phyloP scores from a whole-genome alignment of 352 stramenopile species.

The Blastocystis hominis region DNA sequence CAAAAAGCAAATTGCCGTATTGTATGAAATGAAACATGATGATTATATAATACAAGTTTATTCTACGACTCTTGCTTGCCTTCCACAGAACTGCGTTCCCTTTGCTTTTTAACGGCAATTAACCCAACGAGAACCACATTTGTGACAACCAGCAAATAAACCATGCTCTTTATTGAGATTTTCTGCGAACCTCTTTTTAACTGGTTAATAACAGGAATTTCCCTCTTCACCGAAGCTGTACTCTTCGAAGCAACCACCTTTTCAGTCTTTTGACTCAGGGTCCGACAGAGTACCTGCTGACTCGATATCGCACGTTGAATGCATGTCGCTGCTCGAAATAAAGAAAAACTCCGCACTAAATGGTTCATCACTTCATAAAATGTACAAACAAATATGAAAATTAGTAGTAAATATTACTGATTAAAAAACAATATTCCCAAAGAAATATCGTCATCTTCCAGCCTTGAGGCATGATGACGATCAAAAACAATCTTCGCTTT shows the following conservation, averaged over 20 bases:
- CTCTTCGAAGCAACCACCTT: conserved; percentile 50
- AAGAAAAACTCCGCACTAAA: not conserved
- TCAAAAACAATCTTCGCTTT: not conserved
- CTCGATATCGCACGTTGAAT: not conserved
- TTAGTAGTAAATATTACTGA: not conserved
- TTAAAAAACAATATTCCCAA: conserved; percentile 19
- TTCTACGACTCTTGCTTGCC: not conserved
- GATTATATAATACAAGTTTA: not conserved
- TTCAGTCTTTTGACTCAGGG: not conserved
- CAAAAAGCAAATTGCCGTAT: not conserved
- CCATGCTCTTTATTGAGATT: conserved; percentile 51
- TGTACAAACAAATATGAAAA: not conserved
- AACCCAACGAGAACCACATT: conserved; percentile 39
- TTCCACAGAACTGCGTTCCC: not conserved
- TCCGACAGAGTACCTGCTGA: not conserved
- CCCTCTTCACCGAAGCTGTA: conserved; percentile 6
- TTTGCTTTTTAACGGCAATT: not conserved
- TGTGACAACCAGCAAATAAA: conserved; percentile 6
- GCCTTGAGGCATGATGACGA: not conserved
- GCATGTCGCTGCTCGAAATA: not conserved
- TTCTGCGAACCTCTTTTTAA: conserved; percentile 46
- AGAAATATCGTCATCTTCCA: not conserved
- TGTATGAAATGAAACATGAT: not conserved
- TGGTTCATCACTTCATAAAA: not conserved
- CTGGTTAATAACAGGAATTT: not conserved